A percentile compares a stretch with the other conserved stretches of the same genome.
Conservation (phyloP, 164 flowering plant genomes). For the Liquidambar formosana region DNA sequence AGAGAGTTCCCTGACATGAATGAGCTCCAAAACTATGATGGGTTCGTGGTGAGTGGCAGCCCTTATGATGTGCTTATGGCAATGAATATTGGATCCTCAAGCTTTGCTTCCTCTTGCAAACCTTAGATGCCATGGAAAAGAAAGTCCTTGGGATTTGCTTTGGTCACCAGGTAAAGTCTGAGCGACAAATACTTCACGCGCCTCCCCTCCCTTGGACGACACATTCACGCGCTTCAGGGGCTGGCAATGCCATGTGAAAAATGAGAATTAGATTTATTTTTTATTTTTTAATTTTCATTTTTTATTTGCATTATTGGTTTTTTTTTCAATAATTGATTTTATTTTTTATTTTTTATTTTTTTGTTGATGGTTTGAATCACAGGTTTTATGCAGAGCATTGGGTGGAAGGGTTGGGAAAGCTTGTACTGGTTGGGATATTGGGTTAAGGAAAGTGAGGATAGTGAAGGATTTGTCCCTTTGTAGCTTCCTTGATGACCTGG, state of each 20-base stretch:
- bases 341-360: background rate
- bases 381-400: constrained; percentile 74
- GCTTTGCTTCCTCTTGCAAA: constrained; percentile 60
- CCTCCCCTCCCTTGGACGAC: no score
- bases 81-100: constrained; percentile 66
- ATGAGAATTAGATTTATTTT: background rate
- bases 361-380: background rate
- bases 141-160: constrained; percentile 85
- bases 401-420: constrained; percentile 74
- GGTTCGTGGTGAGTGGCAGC: constrained; percentile 81
- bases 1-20: constrained; percentile 63
- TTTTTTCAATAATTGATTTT: background rate
- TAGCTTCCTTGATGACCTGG: constrained; percentile 20
- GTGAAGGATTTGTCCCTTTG: constrained; percentile 35
- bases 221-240: no score
- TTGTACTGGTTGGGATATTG: constrained; percentile 70
- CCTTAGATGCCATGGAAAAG: constrained; percentile 61
- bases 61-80: constrained; percentile 75
- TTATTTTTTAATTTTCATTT: background rate
- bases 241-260: no score
- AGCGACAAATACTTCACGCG: no score
- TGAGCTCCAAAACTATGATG: constrained; percentile 58
- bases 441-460: constrained; percentile 58
- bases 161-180: constrained; percentile 90
- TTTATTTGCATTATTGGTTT: background rate